Conservation (phyloP, 2,329 filamentous ascomycete genomes). For the Cladophialophora psammophila region DNA sequence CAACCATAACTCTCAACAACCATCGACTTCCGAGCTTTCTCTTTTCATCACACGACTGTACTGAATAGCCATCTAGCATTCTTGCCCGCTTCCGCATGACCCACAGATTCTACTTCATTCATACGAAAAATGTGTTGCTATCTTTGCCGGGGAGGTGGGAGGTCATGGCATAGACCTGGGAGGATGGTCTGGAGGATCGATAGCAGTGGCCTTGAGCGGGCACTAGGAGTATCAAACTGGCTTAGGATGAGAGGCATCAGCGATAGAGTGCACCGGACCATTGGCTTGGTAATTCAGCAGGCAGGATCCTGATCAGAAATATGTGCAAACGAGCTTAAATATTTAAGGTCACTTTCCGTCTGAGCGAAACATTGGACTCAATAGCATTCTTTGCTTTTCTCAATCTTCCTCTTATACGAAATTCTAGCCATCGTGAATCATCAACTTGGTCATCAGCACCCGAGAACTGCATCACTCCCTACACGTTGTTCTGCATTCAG, state of each 20-base stretch:
- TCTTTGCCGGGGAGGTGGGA: slow-evolving; percentile 16
- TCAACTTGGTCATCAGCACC: background rate
- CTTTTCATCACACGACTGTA: slow-evolving; percentile 22
- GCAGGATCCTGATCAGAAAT: slow-evolving; percentile 13
- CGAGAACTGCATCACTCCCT: background rate
- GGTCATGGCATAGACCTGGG: background rate
- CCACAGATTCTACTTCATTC: slow-evolving; percentile 26
- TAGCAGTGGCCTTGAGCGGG: background rate
- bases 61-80: slow-evolving; percentile 15
- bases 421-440: background rate
- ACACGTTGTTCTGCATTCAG: too few relatives aligned
- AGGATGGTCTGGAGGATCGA: background rate
- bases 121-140: slow-evolving; percentile 31
- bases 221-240: background rate
- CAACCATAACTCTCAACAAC: background rate
- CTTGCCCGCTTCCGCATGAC: background rate
- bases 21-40: slow-evolving; percentile 20
- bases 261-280: slow-evolving; percentile 1
- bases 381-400: background rate
- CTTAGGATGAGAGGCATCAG: slow-evolving; percentile 2
- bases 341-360: background rate
- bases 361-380: background rate
- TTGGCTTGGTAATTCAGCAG: slow-evolving; percentile 3
- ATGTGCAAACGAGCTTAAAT: slow-evolving; percentile 11
- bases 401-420: background rate